Conservation (phyloP, 495 filamentous ascomycete species). For the Penicillium bialowiezense region DNA sequence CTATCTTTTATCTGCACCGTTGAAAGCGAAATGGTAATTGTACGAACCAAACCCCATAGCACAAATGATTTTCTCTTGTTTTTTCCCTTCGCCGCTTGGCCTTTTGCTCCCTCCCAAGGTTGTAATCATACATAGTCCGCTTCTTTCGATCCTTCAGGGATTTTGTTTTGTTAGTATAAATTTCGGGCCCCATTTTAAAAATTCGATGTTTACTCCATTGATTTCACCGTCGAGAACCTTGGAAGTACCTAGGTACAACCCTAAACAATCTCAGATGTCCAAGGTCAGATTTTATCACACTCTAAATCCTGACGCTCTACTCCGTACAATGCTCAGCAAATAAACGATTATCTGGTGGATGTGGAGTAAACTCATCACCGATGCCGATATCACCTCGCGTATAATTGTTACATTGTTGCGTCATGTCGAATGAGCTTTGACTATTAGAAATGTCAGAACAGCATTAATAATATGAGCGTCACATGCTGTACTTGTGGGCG, state of each 20-base stretch:
- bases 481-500: not conserved
- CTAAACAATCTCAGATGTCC: no score
- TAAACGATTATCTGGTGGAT: no score
- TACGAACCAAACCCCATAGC: constrained; percentile 26
- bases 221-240: constrained; percentile 14
- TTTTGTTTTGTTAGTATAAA: constrained; percentile 2
- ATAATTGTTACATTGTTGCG: not conserved
- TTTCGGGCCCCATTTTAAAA: not conserved
- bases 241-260: no score
- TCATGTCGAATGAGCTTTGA: not conserved
- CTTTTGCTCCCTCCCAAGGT: constrained; percentile 33
- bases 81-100: constrained; percentile 6
- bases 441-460: not conserved
- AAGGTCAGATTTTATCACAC: no score
- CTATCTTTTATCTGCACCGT: constrained; percentile 11
- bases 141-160: not conserved
- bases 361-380: no score
- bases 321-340: no score
- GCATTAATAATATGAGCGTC: constrained; percentile 4
- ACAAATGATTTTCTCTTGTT: constrained; percentile 17
- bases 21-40: constrained; percentile 15
- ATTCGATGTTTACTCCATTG: no score
- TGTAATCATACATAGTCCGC: constrained; percentile 38
- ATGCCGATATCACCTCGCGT: not conserved
- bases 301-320: no score